These are phyloP conservation scores for Penicillium decumbens DNA, from an alignment of 2,329 filamentous ascomycete genomes.

Conservation along the genomic window DNA sequence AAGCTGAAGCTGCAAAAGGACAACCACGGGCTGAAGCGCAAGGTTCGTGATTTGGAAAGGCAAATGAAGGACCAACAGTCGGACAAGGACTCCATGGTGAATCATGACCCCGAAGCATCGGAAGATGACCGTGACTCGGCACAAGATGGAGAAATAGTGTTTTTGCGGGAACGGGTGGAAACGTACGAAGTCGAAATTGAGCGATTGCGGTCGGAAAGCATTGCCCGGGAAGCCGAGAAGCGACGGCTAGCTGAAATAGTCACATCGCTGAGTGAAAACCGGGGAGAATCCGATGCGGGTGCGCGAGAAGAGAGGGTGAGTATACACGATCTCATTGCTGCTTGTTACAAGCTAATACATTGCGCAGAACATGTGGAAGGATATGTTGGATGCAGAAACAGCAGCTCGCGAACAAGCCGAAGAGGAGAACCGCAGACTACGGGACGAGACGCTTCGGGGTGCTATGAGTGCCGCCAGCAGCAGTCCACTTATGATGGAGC, in stretches of 20 bases:
- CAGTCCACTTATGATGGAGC: slow-evolving; percentile 68
- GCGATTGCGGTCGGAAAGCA: slow-evolving; percentile 69
- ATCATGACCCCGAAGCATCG: slow-evolving; percentile 40
- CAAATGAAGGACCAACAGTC: slow-evolving; percentile 58
- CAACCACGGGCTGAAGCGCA: slow-evolving; percentile 73
- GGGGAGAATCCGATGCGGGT: slow-evolving; percentile 49
- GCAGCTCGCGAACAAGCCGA: slow-evolving; percentile 83
- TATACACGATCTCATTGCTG: slow-evolving; percentile 8
- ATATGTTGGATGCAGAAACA: slow-evolving; percentile 87
- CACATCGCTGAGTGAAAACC: slow-evolving; percentile 56
- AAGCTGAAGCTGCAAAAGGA: slow-evolving; percentile 86
- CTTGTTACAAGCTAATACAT: slow-evolving; percentile 9
- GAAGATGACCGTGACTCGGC: slow-evolving; percentile 45
- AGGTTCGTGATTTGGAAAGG: slow-evolving; percentile 81
- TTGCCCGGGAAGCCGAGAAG: slow-evolving; percentile 79
- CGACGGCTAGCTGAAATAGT: slow-evolving; percentile 79
- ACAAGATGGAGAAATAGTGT: slow-evolving; percentile 80
- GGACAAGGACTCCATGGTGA: slow-evolving; percentile 43
- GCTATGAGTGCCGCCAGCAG: slow-evolving; percentile 57
- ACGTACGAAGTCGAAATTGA: slow-evolving; percentile 81
- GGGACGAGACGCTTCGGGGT: slow-evolving; percentile 70
- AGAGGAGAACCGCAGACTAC: slow-evolving; percentile 76
- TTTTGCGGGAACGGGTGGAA: slow-evolving; percentile 78
- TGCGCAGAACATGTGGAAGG: slow-evolving; percentile 79
- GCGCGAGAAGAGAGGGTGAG: slow-evolving; percentile 45